Percentiles rank a stretch among this genome's conserved stretches.
These are phyloP conservation scores for Byssothecium circinans DNA, from an alignment of 2,329 filamentous ascomycete genomes.

Conservation along the genomic window DNA sequence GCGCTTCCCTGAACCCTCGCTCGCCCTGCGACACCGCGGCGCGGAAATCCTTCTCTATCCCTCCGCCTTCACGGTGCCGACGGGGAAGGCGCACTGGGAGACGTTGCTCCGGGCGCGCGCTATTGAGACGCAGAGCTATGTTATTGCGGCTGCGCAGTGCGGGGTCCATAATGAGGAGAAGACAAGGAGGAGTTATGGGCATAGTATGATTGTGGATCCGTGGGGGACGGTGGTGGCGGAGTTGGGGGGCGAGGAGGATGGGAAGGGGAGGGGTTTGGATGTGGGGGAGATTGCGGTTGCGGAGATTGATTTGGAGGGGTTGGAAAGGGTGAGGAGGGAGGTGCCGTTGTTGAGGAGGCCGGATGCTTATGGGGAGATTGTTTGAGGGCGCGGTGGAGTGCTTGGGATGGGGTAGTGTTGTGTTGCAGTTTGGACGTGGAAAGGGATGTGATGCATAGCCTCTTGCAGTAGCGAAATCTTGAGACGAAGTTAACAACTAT, in stretches of 20 bases:
- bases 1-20: conserved; percentile 74
- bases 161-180: conserved; percentile 67
- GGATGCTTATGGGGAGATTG: conserved; percentile 37
- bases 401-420: neutral
- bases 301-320: conserved; percentile 57
- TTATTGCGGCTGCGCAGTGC: conserved; percentile 79
- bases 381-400: neutral
- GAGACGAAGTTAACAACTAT: no score
- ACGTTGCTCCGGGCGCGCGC: conserved; percentile 75
- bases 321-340: conserved; percentile 57
- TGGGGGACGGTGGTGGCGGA: conserved; percentile 77
- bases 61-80: conserved; percentile 85
- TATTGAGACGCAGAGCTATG: conserved; percentile 85
- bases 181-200: conserved; percentile 79
- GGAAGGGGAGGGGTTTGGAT: conserved; percentile 34
- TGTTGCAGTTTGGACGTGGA: no score
- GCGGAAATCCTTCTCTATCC: conserved; percentile 84
- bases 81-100: conserved; percentile 85
- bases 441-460: no score
- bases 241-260: conserved; percentile 56
- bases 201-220: conserved; percentile 81
- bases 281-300: conserved; percentile 48
- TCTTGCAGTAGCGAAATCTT: no score
- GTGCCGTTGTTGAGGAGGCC: conserved; percentile 61
- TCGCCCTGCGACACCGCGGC: conserved; percentile 65